Conservation (phyloP, 2,329 filamentous ascomycete genomes). For the Chalaropsis ovoidea region DNA sequence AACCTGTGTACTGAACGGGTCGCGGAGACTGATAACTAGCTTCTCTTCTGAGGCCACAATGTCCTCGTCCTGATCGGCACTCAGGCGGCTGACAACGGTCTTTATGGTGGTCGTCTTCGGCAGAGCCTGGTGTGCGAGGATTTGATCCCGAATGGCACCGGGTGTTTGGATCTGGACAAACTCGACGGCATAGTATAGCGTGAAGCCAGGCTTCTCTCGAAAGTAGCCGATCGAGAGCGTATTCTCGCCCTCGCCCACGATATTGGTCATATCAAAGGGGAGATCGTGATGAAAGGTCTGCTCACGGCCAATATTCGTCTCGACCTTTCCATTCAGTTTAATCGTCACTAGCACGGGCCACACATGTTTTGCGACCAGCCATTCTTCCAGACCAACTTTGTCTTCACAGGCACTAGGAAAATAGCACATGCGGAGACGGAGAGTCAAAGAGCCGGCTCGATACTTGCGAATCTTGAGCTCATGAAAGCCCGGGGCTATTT, state of each 20-base stretch:
- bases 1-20: slow-evolving; percentile 55
- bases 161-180: slow-evolving; percentile 48
- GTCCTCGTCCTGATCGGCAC: slow-evolving; percentile 10
- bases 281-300: slow-evolving; percentile 64
- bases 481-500: not conserved
- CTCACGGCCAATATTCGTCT: slow-evolving; percentile 48
- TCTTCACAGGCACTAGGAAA: not conserved
- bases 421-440: slow-evolving; percentile 16
- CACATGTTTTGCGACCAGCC: slow-evolving; percentile 6
- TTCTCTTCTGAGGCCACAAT: slow-evolving; percentile 40
- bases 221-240: slow-evolving; percentile 44
- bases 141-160: slow-evolving; percentile 36
- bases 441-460: slow-evolving; percentile 2
- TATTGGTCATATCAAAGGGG: slow-evolving; percentile 61
- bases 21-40: slow-evolving; percentile 53
- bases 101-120: slow-evolving; percentile 29
- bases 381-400: not conserved
- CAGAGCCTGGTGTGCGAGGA: slow-evolving; percentile 34
- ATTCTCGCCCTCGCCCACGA: slow-evolving; percentile 52
- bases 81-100: not conserved
- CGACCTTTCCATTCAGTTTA: slow-evolving; percentile 8
- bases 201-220: not conserved
- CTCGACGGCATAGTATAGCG: slow-evolving; percentile 54
- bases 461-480: slow-evolving; percentile 17
- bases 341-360: slow-evolving; percentile 7